Base-by-base conservation (phyloP, 2,329 filamentous ascomycete genomes). In the Ophiostoma sp. region DNA sequence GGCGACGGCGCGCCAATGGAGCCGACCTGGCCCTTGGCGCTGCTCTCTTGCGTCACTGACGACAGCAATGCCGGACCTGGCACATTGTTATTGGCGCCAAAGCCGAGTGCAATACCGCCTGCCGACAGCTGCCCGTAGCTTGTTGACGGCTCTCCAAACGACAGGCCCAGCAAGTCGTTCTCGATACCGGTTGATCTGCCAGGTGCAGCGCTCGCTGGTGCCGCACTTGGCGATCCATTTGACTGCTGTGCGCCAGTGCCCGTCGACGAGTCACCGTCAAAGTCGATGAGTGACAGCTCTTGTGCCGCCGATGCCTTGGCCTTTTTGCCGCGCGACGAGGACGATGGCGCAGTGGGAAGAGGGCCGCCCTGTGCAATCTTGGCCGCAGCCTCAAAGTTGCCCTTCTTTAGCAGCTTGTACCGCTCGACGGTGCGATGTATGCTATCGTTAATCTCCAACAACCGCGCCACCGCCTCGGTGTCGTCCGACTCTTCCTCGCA, bases 401-500 rank as follows among this genome's bases (percentile, higher is more conserved):
- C 95, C 82, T 95, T 96, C 83, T 97, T 99, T 80, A 98, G 89
- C 70, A 98, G 83, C 84, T 93, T 96, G 80, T 98, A 99, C 74
- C 95, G 85, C 80, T 98, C 93, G 70, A 98, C 92, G 1, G 95
- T 99, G 73, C 94, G 89, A 78, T 98, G 92, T 86, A 99, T 99
- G 81, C 94, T 97, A 80, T 99, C 95, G 78, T 99, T 99, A 77
- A 99, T 98, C 78, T 98, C 93, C 70, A 99, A 86, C 13, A 99
- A 84, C 80, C 97, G 97, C 62, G 93, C 92, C 6, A 99, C 95
- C 5, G 95, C 95, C 81, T 97, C 95, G 72, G 93, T 89, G 77
- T 99, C 95, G 72, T 98, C 94, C 13, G 94, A 97, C 77, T 99
- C 95, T 79, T 99, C 95, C 79, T 98, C 94, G 77, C 94, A 98